Evolutionary conservation across 441 rosid species (phyloP).

Genomic region (Adansonia gregorii): DNA sequence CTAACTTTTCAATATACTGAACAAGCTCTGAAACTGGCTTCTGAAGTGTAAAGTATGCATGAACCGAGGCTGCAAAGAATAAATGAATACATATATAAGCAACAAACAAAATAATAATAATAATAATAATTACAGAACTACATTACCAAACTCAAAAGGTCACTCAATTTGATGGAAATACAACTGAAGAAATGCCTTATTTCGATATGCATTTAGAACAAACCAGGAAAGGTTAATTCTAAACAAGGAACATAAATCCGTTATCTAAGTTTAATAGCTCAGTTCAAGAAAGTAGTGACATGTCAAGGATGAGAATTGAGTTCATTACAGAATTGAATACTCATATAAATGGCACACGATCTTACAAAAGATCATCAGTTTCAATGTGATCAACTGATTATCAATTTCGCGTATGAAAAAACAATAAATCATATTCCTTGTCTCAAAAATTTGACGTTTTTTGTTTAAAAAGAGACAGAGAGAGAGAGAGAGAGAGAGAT

Average conservation of each 20-base stretch:
- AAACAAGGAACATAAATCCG: background rate
- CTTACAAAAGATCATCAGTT: background rate
- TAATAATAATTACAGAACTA: background rate
- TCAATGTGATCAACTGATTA: background rate
- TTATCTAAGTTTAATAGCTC: background rate
- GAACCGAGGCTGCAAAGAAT: conserved; percentile 60
- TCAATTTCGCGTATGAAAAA: conserved; percentile 1
- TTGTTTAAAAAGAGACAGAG: background rate
- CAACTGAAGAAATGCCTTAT: background rate
- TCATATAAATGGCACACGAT: background rate
- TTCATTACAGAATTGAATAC: background rate
- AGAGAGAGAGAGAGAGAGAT: too few relatives aligned
- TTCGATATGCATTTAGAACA: background rate
- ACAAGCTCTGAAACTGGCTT: conserved; percentile 61
- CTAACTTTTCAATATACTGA: conserved; percentile 50
- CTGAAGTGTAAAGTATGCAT: conserved; percentile 59
- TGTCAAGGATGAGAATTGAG: background rate
- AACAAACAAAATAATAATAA: too few relatives aligned
- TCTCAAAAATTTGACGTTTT: background rate
- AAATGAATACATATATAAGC: conserved; percentile 20
- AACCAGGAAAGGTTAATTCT: conserved; percentile 7
- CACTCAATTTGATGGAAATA: background rate
- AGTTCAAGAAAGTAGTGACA: background rate
- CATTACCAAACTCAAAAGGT: background rate
- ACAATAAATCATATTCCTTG: background rate